phyloP scores from a whole-genome alignment of 1,284 basidiomycete species.

The Irpex sp. region DNA sequence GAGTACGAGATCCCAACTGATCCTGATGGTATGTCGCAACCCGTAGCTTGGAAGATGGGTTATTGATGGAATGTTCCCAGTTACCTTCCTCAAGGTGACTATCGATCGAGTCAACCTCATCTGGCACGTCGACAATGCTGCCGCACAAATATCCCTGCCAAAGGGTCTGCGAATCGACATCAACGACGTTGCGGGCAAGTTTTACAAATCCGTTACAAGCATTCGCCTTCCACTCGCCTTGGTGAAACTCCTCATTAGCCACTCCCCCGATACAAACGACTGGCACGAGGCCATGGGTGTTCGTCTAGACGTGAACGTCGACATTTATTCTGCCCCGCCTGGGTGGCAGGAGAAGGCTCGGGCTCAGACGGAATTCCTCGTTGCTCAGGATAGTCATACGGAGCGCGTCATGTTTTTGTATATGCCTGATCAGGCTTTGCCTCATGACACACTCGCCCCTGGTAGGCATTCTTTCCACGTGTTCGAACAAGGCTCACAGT shows the following conservation, averaged over 20 bases:
- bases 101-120: slow-evolving; percentile 49
- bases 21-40: slow-evolving; percentile 63
- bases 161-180: slow-evolving; percentile 59
- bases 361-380: slow-evolving; percentile 62
- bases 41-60: too few relatives aligned
- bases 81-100: slow-evolving; percentile 68
- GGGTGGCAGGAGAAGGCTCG: slow-evolving; percentile 50
- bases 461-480: not conserved
- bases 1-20: slow-evolving; percentile 60
- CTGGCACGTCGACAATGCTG: slow-evolving; percentile 47
- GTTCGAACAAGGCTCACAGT: slow-evolving; percentile 20
- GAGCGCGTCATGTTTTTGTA: slow-evolving; percentile 61
- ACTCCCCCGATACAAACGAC: slow-evolving; percentile 31
- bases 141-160: slow-evolving; percentile 51
- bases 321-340: slow-evolving; percentile 62
- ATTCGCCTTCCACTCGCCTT: slow-evolving; percentile 46
- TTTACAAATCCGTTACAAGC: slow-evolving; percentile 55
- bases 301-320: slow-evolving; percentile 52
- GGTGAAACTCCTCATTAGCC: slow-evolving; percentile 41
- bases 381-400: slow-evolving; percentile 66
- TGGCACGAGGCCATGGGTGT: slow-evolving; percentile 71
- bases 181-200: slow-evolving; percentile 68
- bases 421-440: slow-evolving; percentile 10
- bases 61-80: slow-evolving; percentile 29
- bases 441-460: slow-evolving; percentile 7